Evolutionary conservation across 2,329 filamentous ascomycete genomes (phyloP), one percentile per base, ranked within the genome.

Genomic region (Elsinoe australis): DNA sequence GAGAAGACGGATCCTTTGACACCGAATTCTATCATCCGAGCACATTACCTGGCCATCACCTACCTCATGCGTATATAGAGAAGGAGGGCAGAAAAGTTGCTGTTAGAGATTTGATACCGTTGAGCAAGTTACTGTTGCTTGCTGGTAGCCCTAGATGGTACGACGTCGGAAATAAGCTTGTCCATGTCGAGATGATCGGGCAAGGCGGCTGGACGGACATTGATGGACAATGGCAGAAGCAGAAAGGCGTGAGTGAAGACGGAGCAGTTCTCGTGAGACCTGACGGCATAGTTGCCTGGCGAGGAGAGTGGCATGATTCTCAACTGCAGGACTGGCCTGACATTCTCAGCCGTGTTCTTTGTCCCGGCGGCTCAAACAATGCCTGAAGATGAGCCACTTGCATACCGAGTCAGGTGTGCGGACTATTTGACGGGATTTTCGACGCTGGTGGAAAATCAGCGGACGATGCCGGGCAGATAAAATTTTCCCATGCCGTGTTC

Each of bases 211-310:
- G 42, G 17, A 18, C 38, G 31, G 56, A 58, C 31, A 31, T 53
- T n/a, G 53, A 52, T 29, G 52, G 49, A 1, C 41, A 41, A 22
- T 61, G 57, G 57, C 19, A 22, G 22, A 47, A 36, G 6, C 21
- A 56, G 6, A 51, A 51, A 5, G 56, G 54, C 6, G 51, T 59
- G 0, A 28, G 12, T 28, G 5, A 10, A 24, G 12, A 36, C 15
- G 61, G 59, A 2, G 61, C 58, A 19, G 53, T 63, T 1, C 55
- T 64, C 7, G 59, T 62, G 8, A 51, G 62, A 21, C 60, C 61
- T 6, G 62, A 64, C 52, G 58, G 59, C 9, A 62, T 64, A 36
- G 58, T 63, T 22, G 55, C 55, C 5, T 64, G 54, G 58, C 44
- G 53, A 46, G 34, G 29, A 15, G 47, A 46, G 21, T 29, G 36